Conservation (phyloP, 169 alveolate species). For the Eimeria tenella region DNA sequence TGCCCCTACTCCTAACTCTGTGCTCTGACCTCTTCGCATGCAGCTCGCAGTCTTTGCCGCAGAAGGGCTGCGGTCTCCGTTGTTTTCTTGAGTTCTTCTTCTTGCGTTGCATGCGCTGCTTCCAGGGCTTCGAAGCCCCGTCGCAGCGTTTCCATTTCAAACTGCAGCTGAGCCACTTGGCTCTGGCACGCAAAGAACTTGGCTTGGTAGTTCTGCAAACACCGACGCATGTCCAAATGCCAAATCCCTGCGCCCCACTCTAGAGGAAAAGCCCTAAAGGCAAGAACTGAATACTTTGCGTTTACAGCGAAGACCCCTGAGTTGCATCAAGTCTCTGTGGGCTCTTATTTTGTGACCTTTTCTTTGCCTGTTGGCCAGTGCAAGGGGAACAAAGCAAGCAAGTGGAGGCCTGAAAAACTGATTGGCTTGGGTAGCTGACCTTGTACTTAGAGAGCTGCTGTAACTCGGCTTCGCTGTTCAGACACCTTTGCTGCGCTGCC, state of each 20-base stretch:
- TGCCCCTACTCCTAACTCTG: neutral
- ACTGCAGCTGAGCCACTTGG: conserved; percentile 23
- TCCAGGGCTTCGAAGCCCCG: neutral
- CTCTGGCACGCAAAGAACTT: conserved; percentile 29
- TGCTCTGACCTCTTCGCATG: conserved; percentile 24
- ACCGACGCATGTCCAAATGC: neutral
- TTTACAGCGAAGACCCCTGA: too few species aligned
- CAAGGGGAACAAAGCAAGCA: neutral
- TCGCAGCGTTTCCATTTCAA: neutral
- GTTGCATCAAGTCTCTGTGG: too few species aligned
- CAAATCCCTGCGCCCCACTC: neutral
- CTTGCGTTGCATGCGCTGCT: neutral
- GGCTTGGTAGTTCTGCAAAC: neutral
- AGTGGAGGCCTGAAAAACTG: neutral
- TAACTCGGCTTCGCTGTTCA: conserved; percentile 3
- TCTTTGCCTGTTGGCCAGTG: neutral
- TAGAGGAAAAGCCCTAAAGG: neutral
- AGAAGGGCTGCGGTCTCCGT: neutral
- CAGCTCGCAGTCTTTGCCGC: neutral
- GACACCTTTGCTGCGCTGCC: neutral
- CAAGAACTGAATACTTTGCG: neutral
- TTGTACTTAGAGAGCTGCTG: conserved; percentile 31
- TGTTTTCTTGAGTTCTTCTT: neutral
- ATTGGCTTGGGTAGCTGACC: neutral
- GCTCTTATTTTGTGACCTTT: too few species aligned